Evolutionary conservation across 2,329 filamentous ascomycete species (phyloP), one percentile per base, ranked within the genome.

Genomic region (Cladophialophora chaetospira): DNA sequence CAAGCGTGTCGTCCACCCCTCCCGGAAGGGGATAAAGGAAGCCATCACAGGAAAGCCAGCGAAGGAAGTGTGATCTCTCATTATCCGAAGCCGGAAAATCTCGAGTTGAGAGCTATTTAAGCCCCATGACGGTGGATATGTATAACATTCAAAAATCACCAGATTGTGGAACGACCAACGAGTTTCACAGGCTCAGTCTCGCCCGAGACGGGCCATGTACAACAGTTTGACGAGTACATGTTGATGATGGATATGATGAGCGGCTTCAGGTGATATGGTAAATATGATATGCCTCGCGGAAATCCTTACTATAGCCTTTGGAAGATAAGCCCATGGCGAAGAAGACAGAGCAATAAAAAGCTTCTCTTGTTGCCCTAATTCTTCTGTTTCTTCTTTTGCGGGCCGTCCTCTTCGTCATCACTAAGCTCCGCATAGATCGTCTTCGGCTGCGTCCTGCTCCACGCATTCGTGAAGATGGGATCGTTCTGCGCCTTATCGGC

Each of bases 391-490:
- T 85, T 85, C 74, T 86, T 88, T 29, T 89, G 83, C n/a, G 83
- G 85, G 3, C 80, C 82, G 15, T 83, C 81, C 50, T 85, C 87
- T 13, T 96, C 92, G 13, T 91, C 89, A 67, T 96, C 93, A 71
- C 91, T 95, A 29, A 94, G 68, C 40, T 97, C 89, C 5, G 89
- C 88, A 76, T 95, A 99, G 64, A 97, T 88, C 23, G 92, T 91
- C 65, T 92, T 87, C 0, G 94, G 94, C 75, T 97, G 93, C 33
- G 91, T 97, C 66, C 88, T 82, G 69, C 88, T 88, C 89, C 91
- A 99, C 13, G 92, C 94, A 65, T 89, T 90, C 26, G 94, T 99
- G 69, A 97, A 99, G 67, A 96, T 82, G 0, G 92, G 93, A 70
- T 97, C 92, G 70, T 90, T 93, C 73, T 96, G 86, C 10, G 92